Evolutionary conservation across 495 filamentous ascomycete genomes (phyloP).

Genomic region (Neurospora sp.): DNA sequence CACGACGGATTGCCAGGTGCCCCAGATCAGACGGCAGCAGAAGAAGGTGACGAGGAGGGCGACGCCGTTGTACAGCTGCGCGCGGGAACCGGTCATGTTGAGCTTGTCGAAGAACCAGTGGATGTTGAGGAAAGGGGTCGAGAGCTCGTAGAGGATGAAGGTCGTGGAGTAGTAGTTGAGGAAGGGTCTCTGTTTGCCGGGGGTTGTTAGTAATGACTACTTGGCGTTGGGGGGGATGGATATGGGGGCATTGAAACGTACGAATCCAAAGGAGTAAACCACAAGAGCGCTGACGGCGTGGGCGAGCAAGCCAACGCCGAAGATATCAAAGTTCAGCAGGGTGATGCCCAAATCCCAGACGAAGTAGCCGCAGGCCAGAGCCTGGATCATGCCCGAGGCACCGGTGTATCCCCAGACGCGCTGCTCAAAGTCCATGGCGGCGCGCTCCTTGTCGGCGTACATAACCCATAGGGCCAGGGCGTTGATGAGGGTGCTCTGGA

Average conservation of each 20-base stretch:
- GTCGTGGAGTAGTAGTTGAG: slow-evolving; percentile 83
- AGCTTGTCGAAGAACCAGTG: slow-evolving; percentile 99
- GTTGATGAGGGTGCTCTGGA: slow-evolving; percentile 77
- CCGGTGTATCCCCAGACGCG: slow-evolving; percentile 90
- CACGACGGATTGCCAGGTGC: slow-evolving; percentile 65
- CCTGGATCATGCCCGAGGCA: slow-evolving; percentile 69
- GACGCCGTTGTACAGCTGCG: slow-evolving; percentile 83
- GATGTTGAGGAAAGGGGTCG: slow-evolving; percentile 85
- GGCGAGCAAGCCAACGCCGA: slow-evolving; percentile 80
- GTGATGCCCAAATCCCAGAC: slow-evolving; percentile 84
- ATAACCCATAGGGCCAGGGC: slow-evolving; percentile 74
- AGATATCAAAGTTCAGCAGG: slow-evolving; percentile 58
- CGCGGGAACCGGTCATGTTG: slow-evolving; percentile 72
- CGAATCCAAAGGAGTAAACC: slow-evolving; percentile 88
- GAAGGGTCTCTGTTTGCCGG: slow-evolving; percentile 62
- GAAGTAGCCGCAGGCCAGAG: slow-evolving; percentile 88
- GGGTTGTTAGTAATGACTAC: no score
- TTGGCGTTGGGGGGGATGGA: no score
- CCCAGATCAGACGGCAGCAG: slow-evolving; percentile 82
- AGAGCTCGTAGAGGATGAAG: slow-evolving; percentile 98
- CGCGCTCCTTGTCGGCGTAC: slow-evolving; percentile 64
- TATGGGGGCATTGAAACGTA: no score
- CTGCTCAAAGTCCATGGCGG: slow-evolving; percentile 57
- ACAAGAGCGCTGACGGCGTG: slow-evolving; percentile 78
- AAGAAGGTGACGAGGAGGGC: slow-evolving; percentile 67